Base-by-base conservation (phyloP, 2,329 filamentous ascomycete species). In the Cercospora janseana region DNA sequence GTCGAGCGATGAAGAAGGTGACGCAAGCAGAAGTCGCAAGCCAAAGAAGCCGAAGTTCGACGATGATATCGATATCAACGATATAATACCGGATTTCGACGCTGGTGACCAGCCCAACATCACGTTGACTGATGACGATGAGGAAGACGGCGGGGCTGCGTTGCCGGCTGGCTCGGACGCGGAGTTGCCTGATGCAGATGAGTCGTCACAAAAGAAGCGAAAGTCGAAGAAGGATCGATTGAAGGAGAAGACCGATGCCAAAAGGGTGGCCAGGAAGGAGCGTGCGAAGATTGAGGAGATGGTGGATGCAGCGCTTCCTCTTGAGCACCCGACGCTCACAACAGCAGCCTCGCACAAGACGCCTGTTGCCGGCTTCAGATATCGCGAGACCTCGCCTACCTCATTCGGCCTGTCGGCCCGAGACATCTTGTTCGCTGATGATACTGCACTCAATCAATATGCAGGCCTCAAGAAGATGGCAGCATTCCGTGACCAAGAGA, bases 51-150 rank as follows among this genome's bases (percentile, higher is more conserved):
- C 88, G 7, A 87, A 83, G 56, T 98, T 92, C 86, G 88, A 96
- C 62, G 90, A 97, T 64, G 93, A 98, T 66, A 96, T 98, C 62
- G 91, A 97, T 66, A 97, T 98, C 73, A 89, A 87, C 54, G 92
- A 95, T 68, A 78, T 96, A 43, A 75, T 95, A 21, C 90, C 89
- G 1, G 88, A 95, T 54, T 95, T 94, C 65, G 82, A 88, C 15
- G 87, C 88, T 20, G 51, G 66, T 38, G 63, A 67, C 21, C 72
- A 76, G 42, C 79, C 81, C 15, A 72, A 73, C 1, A 70, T 86
- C 52, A 72, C 72, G 1, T 71, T 85, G 1, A 80, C 81, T 4
- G 80, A 84, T 56, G 74, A 71, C 1, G 75, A 79, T 20, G 68
- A 66, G 23, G 64, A 68, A 6, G 64, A 68, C 6, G 70, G 66